These are phyloP conservation scores for Neurospora sp. DNA, from an alignment of 495 filamentous ascomycete genomes.

Conservation along the genomic window DNA sequence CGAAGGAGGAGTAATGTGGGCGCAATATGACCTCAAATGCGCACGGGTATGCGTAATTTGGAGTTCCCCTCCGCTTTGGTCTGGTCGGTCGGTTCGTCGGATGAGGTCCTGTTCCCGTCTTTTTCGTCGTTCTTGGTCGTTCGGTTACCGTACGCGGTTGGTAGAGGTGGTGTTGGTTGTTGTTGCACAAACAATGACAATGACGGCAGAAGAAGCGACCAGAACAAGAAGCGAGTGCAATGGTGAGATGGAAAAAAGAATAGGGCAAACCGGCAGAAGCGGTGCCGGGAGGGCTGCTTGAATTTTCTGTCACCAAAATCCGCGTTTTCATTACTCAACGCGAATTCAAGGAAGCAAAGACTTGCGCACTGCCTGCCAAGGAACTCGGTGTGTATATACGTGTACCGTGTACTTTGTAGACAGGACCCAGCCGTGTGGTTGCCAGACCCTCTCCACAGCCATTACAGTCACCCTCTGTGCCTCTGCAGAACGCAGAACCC, in stretches of 20 bases:
- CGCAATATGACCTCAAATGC: not conserved
- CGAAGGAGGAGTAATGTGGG: not conserved
- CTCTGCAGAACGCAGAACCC: not conserved
- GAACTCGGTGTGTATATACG: not conserved
- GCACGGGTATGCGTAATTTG: not conserved
- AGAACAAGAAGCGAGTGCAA: not conserved
- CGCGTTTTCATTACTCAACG: constrained; percentile 3
- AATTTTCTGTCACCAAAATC: not conserved
- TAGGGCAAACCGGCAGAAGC: not conserved
- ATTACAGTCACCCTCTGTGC: not conserved
- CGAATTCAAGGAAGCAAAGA: not conserved
- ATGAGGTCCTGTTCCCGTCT: not conserved
- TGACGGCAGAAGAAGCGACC: not conserved
- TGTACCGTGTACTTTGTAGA: not conserved
- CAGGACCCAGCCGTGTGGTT: not conserved
- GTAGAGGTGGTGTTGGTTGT: not conserved
- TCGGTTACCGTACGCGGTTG: not conserved
- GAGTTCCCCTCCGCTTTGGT: not conserved
- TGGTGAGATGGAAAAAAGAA: not conserved
- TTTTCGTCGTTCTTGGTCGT: not conserved
- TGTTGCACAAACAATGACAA: not conserved
- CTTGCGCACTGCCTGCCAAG: not conserved
- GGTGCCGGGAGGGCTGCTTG: not conserved
- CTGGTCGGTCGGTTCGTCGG: not conserved
- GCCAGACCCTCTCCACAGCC: not conserved